Percentiles rank a stretch among this genome's conserved stretches.
Conservation (phyloP, 768 basidiomycete species). For the Amanita pseudoporphyria region DNA sequence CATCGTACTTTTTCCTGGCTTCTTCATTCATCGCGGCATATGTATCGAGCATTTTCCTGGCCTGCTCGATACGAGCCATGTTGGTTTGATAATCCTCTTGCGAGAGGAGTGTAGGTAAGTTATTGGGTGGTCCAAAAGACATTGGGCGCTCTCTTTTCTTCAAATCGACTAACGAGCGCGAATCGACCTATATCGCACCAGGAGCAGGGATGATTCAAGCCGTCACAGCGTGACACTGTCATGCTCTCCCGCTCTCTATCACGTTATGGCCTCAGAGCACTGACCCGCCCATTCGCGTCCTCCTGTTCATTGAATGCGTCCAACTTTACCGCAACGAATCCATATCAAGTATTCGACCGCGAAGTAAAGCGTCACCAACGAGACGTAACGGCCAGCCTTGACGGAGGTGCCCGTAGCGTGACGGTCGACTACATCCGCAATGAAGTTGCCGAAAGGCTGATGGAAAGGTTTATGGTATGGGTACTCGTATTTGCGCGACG, state of each 20-base stretch:
- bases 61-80: constrained; percentile 18
- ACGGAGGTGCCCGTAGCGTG: constrained; percentile 52
- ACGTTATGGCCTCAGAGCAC: constrained; percentile 10
- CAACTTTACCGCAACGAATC: constrained; percentile 39
- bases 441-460: constrained; percentile 84
- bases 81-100: constrained; percentile 23
- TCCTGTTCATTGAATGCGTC: constrained; percentile 32
- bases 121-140: constrained; percentile 15
- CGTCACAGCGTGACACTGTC: too few relatives aligned
- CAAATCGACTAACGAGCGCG: background rate
- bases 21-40: constrained; percentile 31
- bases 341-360: constrained; percentile 86
- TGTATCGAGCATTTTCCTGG: constrained; percentile 22
- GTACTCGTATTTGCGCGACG: background rate
- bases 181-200: too few relatives aligned
- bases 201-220: background rate
- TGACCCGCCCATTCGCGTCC: constrained; percentile 37
- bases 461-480: constrained; percentile 79
- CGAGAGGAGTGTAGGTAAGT: constrained; percentile 11
- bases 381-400: constrained; percentile 55
- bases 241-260: background rate
- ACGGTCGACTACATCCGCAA: constrained; percentile 88
- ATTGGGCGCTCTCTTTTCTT: constrained; percentile 7
- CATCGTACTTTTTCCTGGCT: constrained; percentile 20
- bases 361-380: constrained; percentile 67